Evolutionary conservation across 2,329 filamentous ascomycete genomes (phyloP).

Genomic region (Cercospora janseana): DNA sequence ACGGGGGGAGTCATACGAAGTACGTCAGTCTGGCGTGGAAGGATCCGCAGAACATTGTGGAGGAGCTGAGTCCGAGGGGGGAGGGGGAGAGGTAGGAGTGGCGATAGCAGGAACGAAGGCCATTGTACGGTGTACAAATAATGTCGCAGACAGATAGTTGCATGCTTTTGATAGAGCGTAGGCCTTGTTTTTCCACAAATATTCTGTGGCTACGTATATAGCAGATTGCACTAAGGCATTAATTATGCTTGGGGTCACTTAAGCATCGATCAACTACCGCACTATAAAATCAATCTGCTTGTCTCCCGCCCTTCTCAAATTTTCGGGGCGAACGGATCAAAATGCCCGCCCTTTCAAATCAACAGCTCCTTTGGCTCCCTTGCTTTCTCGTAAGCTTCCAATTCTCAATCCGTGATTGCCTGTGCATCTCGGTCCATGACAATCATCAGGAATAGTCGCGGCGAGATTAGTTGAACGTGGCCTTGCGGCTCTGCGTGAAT

Average conservation of each 20-base stretch:
- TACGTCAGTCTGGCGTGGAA: conserved; percentile 57
- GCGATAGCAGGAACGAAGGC: background rate
- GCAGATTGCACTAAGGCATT: background rate
- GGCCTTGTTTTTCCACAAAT: no score
- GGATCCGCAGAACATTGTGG: conserved; percentile 60
- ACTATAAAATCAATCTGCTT: background rate
- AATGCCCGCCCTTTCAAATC: conserved; percentile 3
- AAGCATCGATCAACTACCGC: background rate
- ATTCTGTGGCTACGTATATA: no score
- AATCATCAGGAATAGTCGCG: background rate
- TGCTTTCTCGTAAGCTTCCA: conserved; percentile 1
- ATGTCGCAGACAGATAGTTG: no score
- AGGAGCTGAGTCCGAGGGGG: conserved; percentile 51
- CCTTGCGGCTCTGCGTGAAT: background rate
- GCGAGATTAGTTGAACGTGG: background rate
- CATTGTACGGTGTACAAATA: no score
- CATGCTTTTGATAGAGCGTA: no score
- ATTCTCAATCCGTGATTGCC: background rate
- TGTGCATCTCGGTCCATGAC: background rate
- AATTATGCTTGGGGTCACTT: background rate
- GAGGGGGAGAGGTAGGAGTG: background rate
- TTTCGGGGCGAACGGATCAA: background rate
- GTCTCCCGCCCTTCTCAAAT: background rate
- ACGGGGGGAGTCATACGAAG: conserved; percentile 67
- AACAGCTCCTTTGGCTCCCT: conserved; percentile 1